Base-by-base conservation (phyloP, 306 rosid species). In the Inga leiocalycina region DNA sequence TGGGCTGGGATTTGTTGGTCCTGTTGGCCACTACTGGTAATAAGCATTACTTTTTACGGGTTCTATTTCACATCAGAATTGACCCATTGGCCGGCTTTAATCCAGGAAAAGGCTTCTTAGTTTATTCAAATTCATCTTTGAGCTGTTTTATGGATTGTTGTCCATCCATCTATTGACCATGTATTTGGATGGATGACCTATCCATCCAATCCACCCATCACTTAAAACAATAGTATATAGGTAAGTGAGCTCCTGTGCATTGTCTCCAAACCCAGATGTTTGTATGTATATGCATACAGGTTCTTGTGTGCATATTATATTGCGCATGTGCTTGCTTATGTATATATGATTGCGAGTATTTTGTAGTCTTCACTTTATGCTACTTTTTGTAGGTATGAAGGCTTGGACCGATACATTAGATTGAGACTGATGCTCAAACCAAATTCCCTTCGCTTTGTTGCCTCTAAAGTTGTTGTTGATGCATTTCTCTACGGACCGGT, bases 401-500 rank as follows among this genome's bases (percentile, higher is more conserved):
- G 93, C 64, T 88, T 95, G 94, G 98, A 95, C 85, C 86, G 84
- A 79, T 78, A 86, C 71, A 88, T 92, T 78, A 93, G 91, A 85
- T 45, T 73, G 43, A 90, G 59, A 75, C 94, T 93, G 41, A 79
- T 69, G 84, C 90, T 90, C 59, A 89, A 79, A 84, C 95, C 98
- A 10, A 91, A 92, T 52, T 88, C 98, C 71, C 75, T 83, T 20
- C 91, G 90, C 77, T 95, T 95, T 79, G 94, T 93, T 73, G 97
- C 93, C 27, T 77, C 98, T 24, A 93, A 95, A 83, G 96, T 93
- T 80, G 97, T 84, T 24, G 35, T 89, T 22, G 98, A 95, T 74
- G 95, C 94, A 49, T 46, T 90, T 48, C 69, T 93, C 85, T 93
- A 90, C 45, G 98, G 95, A 3, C 98, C 98, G 27, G 76, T 95